Evolutionary conservation across 805 yeast species (phyloP).

Genomic region (Candida ulmi): DNA sequence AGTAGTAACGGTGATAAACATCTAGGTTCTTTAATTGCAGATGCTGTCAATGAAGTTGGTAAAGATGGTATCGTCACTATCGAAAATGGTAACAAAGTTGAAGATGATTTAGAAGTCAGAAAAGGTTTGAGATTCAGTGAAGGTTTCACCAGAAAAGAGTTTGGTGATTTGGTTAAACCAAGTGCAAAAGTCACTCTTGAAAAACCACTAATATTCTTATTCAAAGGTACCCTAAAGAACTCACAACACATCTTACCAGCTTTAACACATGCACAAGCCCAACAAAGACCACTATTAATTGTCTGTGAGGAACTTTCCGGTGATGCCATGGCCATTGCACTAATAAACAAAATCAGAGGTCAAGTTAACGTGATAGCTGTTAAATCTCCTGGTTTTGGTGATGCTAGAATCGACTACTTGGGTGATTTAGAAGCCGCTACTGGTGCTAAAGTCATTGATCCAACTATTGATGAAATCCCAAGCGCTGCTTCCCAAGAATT

Average conservation of each 20-base stretch:
- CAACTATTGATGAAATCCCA: constrained; percentile 92
- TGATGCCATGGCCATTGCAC: constrained; percentile 97
- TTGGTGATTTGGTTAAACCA: constrained; percentile 72
- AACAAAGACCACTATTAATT: constrained; percentile 88
- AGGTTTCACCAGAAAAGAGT: constrained; percentile 95
- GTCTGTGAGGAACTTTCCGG: constrained; percentile 96
- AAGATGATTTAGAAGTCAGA: constrained; percentile 92
- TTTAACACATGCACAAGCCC: constrained; percentile 85
- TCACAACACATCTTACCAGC: constrained; percentile 71
- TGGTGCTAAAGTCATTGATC: constrained; percentile 83
- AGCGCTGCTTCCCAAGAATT: constrained; percentile 88
- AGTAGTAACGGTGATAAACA: constrained; percentile 95
- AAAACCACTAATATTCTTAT: constrained; percentile 78
- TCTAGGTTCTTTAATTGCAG: constrained; percentile 85
- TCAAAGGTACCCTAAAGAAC: constrained; percentile 15
- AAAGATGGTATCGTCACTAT: constrained; percentile 98
- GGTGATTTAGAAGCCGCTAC: constrained; percentile 94
- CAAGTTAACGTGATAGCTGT: constrained; percentile 97
- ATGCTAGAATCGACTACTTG: constrained; percentile 92
- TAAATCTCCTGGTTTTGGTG: constrained; percentile 99
- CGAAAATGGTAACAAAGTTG: constrained; percentile 94
- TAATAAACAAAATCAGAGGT: constrained; percentile 94
- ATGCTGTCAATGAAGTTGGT: constrained; percentile 98
- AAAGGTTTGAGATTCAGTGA: constrained; percentile 99
- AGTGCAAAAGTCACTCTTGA: constrained; percentile 91